phyloP scores from a whole-genome alignment of 2,329 filamentous ascomycete species.

The Daldinia sp. region DNA sequence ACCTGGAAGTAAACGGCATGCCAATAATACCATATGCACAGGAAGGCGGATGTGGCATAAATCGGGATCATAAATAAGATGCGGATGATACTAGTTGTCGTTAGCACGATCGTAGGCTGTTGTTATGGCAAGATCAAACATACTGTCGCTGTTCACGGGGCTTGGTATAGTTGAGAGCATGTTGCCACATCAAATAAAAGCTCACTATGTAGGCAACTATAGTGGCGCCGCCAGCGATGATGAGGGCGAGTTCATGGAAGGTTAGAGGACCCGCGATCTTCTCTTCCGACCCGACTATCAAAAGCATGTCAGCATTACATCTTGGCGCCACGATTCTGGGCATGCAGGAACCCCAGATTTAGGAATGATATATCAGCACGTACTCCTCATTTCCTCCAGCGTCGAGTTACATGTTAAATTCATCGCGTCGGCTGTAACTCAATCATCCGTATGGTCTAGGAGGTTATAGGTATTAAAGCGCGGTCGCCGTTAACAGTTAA shows the following conservation, averaged over 20 bases:
- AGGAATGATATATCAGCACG: constrained; percentile 41
- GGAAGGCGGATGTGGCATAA: constrained; percentile 79
- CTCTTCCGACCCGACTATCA: constrained; percentile 61
- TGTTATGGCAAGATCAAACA: constrained; percentile 49
- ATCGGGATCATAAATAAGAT: constrained; percentile 91
- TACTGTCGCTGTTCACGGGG: constrained; percentile 69
- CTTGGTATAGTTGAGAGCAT: constrained; percentile 71
- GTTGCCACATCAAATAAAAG: constrained; percentile 68
- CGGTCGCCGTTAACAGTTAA: constrained; percentile 3
- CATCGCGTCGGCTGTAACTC: constrained; percentile 49
- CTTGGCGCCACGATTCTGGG: constrained; percentile 44
- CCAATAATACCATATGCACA: constrained; percentile 79
- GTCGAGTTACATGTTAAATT: constrained; percentile 54
- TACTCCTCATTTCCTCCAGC: constrained; percentile 53
- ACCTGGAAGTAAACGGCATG: constrained; percentile 85
- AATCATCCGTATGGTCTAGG: constrained; percentile 31
- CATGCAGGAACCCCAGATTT: constrained; percentile 42
- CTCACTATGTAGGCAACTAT: constrained; percentile 65
- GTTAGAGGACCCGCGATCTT: constrained; percentile 62
- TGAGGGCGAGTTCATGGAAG: constrained; percentile 67
- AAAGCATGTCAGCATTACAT: constrained; percentile 45
- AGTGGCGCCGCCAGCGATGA: constrained; percentile 63
- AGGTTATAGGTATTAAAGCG: background rate
- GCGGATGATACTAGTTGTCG: constrained; percentile 74
- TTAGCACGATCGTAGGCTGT: constrained; percentile 50